Base-by-base conservation (phyloP, 2,329 filamentous ascomycete species). In the Colletotrichum sp. region DNA sequence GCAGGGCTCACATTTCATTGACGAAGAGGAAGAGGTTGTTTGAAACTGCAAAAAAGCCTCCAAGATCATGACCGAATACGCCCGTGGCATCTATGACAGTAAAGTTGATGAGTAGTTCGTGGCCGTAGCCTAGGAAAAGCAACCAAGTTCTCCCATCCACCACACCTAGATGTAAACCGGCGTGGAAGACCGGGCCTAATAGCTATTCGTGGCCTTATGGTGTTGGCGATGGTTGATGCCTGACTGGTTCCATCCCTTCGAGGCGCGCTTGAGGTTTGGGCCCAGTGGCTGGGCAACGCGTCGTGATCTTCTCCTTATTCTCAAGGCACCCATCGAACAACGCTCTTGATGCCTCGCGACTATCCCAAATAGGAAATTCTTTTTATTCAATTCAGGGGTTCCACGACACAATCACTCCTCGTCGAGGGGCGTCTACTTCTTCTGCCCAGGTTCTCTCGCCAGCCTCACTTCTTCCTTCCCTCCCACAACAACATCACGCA, bases 61-160 rank as follows among this genome's bases (percentile, higher is more conserved):
- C 18, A 10, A 10, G 9, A 44, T n/a, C 39, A 44, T n/a, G 16
- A 44, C 3, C 3, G 39, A 44, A 44, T 0, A 1, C 6, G 8
- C 16, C 18, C 39, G 18, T 44, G 39, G 39, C 5, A 44, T 44
- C 18, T 10, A 44, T n/a, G 39, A n/a, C 39, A 44, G 18, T n/a
- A n/a, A 0, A 2, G 1, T 10, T 10, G 1, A n/a, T n/a, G 1
- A n/a, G 16, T 44, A 44, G 39, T 18, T 44, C 39, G 44, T 49
- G 44, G 18, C n/a, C 44, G 44, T 7, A 49, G 44, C 18, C 44
- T 2, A 49, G 18, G 2, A 49, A 44, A 49, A n/a, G n/a, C 9
- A 18, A n/a, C 44, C 44, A 21, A 10, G 2, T 4, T 21, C 18
- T 49, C 1, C n/a, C 44, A 49, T 21, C 18, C n/a, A 49, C 10